Percentiles rank a stretch among this genome's conserved stretches.
phyloP scores from a whole-genome alignment of 768 basidiomycete species.

The Mycena indigotica region DNA sequence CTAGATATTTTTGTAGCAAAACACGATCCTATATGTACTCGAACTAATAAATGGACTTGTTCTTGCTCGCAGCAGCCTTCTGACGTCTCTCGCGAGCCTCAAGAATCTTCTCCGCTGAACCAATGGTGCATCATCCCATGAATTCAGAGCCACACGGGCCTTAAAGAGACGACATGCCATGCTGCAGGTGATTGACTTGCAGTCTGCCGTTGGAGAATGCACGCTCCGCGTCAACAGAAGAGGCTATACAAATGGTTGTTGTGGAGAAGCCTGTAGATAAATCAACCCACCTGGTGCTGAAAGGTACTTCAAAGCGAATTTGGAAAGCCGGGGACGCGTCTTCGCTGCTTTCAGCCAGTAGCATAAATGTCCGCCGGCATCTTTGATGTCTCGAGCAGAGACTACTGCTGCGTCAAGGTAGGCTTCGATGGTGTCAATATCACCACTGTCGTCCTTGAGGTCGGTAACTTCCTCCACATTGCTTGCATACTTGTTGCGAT shows the following conservation, averaged over 20 bases:
- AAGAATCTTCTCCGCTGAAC: no score
- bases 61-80: no score
- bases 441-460: no score
- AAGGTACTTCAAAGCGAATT: conserved; percentile 30
- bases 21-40: no score
- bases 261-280: conserved; percentile 5
- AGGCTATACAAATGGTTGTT: conserved; percentile 6
- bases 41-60: no score
- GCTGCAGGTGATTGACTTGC: conserved; percentile 37
- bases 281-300: conserved; percentile 28
- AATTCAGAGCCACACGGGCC: conserved; percentile 34
- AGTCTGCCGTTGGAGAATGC: conserved; percentile 36
- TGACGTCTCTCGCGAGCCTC: no score
- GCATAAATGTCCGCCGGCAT: neutral
- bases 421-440: conserved; percentile 14
- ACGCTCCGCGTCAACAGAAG: conserved; percentile 39
- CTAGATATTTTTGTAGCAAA: no score
- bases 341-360: neutral
- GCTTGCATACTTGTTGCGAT: no score
- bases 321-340: conserved; percentile 12
- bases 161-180: conserved; percentile 37
- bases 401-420: neutral
- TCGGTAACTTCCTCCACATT: no score
- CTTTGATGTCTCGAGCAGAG: neutral
- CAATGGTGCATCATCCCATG: conserved; percentile 32